Conservation (phyloP, 805 yeast species). For the Sugiyamaella americana region DNA sequence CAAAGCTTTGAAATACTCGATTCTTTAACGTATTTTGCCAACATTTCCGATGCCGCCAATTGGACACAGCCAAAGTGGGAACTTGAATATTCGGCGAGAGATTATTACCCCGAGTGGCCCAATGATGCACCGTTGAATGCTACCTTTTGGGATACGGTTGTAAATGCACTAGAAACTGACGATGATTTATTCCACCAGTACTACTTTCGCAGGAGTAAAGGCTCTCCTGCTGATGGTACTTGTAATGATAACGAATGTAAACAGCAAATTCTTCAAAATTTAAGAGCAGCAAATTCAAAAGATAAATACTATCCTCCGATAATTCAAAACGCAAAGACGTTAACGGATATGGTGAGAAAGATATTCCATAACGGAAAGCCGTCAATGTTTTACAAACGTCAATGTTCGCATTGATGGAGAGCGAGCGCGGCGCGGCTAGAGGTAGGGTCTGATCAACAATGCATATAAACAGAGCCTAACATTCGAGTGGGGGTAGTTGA, state of each 20-base stretch:
- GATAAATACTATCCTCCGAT: slow-evolving; percentile 2
- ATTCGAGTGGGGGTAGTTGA: too few species aligned
- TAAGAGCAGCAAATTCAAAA: slow-evolving; percentile 1
- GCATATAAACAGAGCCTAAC: too few species aligned
- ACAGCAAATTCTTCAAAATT: slow-evolving; percentile 1
- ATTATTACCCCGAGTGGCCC: slow-evolving; percentile 45
- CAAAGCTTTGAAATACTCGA: slow-evolving; percentile 56
- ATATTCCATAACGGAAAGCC: too few species aligned
- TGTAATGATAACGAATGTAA: slow-evolving; percentile 1
- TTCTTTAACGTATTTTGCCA: slow-evolving; percentile 49
- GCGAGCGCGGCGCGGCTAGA: too few species aligned
- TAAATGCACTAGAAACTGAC: slow-evolving; percentile 39
- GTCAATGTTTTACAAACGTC: too few species aligned
- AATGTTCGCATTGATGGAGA: too few species aligned
- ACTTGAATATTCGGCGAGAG: slow-evolving; percentile 58
- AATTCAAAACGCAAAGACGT: neutral
- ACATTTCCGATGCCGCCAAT: slow-evolving; percentile 47
- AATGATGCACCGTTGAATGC: slow-evolving; percentile 51
- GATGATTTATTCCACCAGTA: slow-evolving; percentile 44
- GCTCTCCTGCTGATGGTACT: neutral
- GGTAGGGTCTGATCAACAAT: too few species aligned
- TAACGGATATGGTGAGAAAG: too few species aligned
- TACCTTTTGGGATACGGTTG: slow-evolving; percentile 57
- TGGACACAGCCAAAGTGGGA: slow-evolving; percentile 39
- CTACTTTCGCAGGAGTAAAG: slow-evolving; percentile 14